Conservation (phyloP, 2,329 filamentous ascomycete genomes). For the Chrysosphaeria jannelii region DNA sequence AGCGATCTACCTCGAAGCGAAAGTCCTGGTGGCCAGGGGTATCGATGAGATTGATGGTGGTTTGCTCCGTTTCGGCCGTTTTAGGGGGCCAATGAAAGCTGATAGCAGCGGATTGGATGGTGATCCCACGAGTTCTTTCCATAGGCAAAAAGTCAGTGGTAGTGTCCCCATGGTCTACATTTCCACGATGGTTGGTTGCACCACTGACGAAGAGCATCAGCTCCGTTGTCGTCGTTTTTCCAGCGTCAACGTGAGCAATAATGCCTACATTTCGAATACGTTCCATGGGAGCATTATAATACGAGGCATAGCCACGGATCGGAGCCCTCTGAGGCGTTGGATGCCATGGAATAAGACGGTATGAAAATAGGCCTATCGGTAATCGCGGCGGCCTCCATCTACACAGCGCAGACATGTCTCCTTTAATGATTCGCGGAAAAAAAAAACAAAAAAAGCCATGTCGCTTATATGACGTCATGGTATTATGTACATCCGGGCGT, state of each 20-base stretch:
- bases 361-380: too few species aligned
- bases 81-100: conserved; percentile 64
- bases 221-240: conserved; percentile 95
- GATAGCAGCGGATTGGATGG: conserved; percentile 89
- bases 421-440: too few species aligned
- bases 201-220: conserved; percentile 96
- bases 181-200: conserved; percentile 58
- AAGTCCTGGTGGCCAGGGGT: conserved; percentile 95
- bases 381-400: too few species aligned
- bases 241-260: conserved; percentile 94
- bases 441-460: too few species aligned
- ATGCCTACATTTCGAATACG: conserved; percentile 87
- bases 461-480: too few species aligned
- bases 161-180: conserved; percentile 84
- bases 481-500: too few species aligned
- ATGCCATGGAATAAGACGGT: too few species aligned
- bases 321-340: too few species aligned
- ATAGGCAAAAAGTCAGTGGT: conserved; percentile 91
- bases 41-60: conserved; percentile 77
- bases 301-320: too few species aligned
- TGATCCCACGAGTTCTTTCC: conserved; percentile 77
- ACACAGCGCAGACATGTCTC: too few species aligned
- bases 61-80: conserved; percentile 12
- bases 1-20: conserved; percentile 82
- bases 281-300: conserved; percentile 14